phyloP scores from a whole-genome alignment of 1,139 yeast species.

The Lodderomyces jiufengensis region DNA sequence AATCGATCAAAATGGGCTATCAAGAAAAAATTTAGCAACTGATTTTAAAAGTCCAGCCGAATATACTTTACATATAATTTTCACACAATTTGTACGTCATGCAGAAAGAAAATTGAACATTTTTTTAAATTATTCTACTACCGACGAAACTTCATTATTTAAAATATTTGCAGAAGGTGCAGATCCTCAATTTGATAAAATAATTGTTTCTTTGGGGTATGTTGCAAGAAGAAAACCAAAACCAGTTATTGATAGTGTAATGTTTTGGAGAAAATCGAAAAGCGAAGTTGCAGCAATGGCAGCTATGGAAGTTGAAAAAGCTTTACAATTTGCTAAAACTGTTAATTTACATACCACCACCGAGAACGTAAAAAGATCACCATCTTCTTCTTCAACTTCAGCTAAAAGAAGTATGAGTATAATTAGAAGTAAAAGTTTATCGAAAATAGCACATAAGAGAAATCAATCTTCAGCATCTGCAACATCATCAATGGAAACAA shows the following conservation, averaged over 20 bases:
- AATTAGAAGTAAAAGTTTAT: constrained; percentile 40
- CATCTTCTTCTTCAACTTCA: constrained; percentile 13
- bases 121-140: constrained; percentile 66
- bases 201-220: constrained; percentile 81
- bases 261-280: constrained; percentile 95
- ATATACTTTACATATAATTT: constrained; percentile 87
- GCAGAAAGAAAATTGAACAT: constrained; percentile 82
- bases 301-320: constrained; percentile 55
- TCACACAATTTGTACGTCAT: constrained; percentile 91
- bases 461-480: constrained; percentile 35
- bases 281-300: constrained; percentile 83
- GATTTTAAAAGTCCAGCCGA: constrained; percentile 83
- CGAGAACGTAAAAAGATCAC: neutral
- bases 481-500: neutral
- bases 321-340: constrained; percentile 21
- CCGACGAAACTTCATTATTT: constrained; percentile 76
- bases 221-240: constrained; percentile 88
- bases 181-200: constrained; percentile 82
- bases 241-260: constrained; percentile 94
- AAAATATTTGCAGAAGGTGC: constrained; percentile 83
- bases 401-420: constrained; percentile 36
- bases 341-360: constrained; percentile 1
- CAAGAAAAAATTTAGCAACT: constrained; percentile 50
- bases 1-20: constrained; percentile 15
- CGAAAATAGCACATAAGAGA: constrained; percentile 36